phyloP scores from a whole-genome alignment of 176 grass and related monocot species.

The Ampelocalamus luodianensis region DNA sequence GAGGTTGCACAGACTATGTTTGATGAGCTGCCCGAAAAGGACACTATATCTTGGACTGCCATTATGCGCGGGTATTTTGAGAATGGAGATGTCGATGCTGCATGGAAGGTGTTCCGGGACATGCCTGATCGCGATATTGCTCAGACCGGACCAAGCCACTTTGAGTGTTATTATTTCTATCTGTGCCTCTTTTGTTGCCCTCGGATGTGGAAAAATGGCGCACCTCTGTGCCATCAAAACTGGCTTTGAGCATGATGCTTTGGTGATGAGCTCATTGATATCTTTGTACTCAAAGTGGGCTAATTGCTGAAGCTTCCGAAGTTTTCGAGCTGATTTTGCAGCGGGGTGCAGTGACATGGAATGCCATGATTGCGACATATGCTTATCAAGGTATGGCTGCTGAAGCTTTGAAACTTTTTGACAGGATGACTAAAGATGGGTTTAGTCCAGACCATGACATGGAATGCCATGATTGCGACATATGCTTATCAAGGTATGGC shows the following conservation, averaged over 20 bases:
- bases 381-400: conserved; percentile 71
- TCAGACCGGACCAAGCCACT: conserved; percentile 66
- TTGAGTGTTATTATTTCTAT: conserved; percentile 65
- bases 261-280: conserved; percentile 80
- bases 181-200: conserved; percentile 66
- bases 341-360: conserved; percentile 73
- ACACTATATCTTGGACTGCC: conserved; percentile 70
- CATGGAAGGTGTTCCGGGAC: conserved; percentile 60
- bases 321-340: conserved; percentile 59
- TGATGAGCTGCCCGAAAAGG: conserved; percentile 60
- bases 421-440: conserved; percentile 56
- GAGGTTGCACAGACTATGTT: conserved; percentile 53
- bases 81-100: conserved; percentile 49
- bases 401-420: conserved; percentile 66
- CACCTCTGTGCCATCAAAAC: conserved; percentile 57
- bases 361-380: conserved; percentile 76
- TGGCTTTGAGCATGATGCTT: conserved; percentile 69
- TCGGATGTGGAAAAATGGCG: conserved; percentile 69
- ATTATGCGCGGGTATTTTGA: conserved; percentile 67
- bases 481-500: conserved; percentile 77
- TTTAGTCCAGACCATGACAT: conserved; percentile 54
- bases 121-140: conserved; percentile 65
- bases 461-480: conserved; percentile 81
- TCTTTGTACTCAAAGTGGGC: conserved; percentile 80
- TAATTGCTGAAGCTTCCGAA: conserved; percentile 59